Evolutionary conservation across 352 stramenopile genomes (phyloP), one percentile per base, ranked within the genome.

Genomic region (Hyaloperonospora brassicae): DNA sequence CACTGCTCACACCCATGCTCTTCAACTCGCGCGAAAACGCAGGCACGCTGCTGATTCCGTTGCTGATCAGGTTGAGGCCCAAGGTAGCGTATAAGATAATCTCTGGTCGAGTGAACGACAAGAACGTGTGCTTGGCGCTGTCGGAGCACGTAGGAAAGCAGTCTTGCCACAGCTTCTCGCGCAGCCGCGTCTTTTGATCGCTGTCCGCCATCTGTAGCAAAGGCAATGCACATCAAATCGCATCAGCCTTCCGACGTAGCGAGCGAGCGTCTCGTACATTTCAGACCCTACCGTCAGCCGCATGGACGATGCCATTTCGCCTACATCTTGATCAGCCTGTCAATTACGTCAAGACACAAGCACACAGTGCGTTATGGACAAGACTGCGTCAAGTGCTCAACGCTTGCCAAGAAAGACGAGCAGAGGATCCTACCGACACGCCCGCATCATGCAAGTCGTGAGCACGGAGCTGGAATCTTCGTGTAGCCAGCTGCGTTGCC

Each of bases 31-130:
- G 64, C 10, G 80, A 91, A 55, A 89, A 93, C 22, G 80, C 69
- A 36, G 80, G 75, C 21, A 93, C 83, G 47, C 76, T 89, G 54
- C 74, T 88, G 53, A 87, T 89, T 50, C 83, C 79, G 47, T 89
- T 89, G 66, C 77, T 84, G 56, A 93, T 88, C 52, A 93, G 73
- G 40, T 90, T 89, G 12, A 93, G 76, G 2, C 83, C 83, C 36
- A 93, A 50, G 27, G 83, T 90, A 36, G 83, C 70, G 63, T 91
- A 89, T 23, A 93, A 47, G n/a, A 93, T 79, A 25, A 89, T 75
- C 35, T 79, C 70, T 27, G 80, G 75, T 48, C 70, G 85, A 21
- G 77, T 73, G 41, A 93, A 88, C 10, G 79, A 79, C 46, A 89
- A 72, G 57, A 75, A 92, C 42, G 82, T 73, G 55, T 89, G 73